Percentiles rank a stretch among this genome's conserved stretches.
phyloP scores from a whole-genome alignment of 805 yeast genomes.

The Wickerhamiella galacta region DNA sequence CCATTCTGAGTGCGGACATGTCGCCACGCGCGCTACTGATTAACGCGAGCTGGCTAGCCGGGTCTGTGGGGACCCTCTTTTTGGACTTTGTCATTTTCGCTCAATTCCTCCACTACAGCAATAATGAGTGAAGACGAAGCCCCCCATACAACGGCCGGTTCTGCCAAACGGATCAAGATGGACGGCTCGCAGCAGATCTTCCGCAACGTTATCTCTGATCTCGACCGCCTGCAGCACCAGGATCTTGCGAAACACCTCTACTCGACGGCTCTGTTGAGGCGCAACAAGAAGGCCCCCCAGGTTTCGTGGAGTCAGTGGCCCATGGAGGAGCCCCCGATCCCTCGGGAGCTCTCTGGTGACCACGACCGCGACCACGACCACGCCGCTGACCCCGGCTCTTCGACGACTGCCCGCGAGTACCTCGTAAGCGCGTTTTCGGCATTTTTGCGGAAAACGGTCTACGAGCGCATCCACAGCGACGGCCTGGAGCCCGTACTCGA shows the following conservation, averaged over 20 bases:
- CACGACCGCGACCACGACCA: slow-evolving; percentile 9
- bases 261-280: slow-evolving; percentile 32
- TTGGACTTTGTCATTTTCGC: slow-evolving; percentile 71
- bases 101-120: slow-evolving; percentile 61
- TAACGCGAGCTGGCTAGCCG: slow-evolving; percentile 85
- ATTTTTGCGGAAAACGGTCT: slow-evolving; percentile 11
- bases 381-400: slow-evolving; percentile 2
- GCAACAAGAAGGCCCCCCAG: slow-evolving; percentile 19
- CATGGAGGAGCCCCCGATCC: slow-evolving; percentile 15
- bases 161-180: no score
- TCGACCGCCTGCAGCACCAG: slow-evolving; percentile 14
- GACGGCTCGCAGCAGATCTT: no score
- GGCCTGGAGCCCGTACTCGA: slow-evolving; percentile 11
- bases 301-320: slow-evolving; percentile 49
- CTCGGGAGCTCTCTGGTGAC: slow-evolving; percentile 5
- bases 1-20: slow-evolving; percentile 54
- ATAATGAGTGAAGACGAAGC: background rate
- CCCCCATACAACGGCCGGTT: no score
- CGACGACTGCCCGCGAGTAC: slow-evolving; percentile 6
- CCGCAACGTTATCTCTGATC: slow-evolving; percentile 5
- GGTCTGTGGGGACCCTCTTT: slow-evolving; percentile 71
- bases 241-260: slow-evolving; percentile 55
- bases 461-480: slow-evolving; percentile 12
- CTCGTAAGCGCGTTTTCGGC: slow-evolving; percentile 15
- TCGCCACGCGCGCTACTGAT: slow-evolving; percentile 55